Evolutionary conservation across 495 filamentous ascomycete genomes (phyloP), one percentile per base, ranked within the genome.

Genomic region (Trichoderma virens): DNA sequence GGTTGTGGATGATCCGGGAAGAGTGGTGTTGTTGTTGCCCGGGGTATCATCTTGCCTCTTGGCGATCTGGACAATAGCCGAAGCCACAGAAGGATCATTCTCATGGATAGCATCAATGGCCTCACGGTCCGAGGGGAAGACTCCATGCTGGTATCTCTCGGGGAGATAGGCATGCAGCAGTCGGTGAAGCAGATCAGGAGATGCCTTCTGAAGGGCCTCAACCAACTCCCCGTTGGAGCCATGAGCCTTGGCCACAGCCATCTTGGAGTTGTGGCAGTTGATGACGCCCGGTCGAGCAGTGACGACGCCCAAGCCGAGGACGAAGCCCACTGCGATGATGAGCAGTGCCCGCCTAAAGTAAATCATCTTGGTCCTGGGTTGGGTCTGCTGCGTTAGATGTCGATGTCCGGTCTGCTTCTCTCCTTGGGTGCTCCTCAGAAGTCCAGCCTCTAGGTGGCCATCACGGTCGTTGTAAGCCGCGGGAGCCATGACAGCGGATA

Each of bases 101-200:
- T 65, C 66, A 47, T 69, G 72, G 32, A 73, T 65, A 5, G 64
- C 75, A 67, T 77, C 72, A 25, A 74, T 67, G 6, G 73, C 70
- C 5, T 73, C 60, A 38, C 62, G 68, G 16, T 76, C 78, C 16
- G 78, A 74, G 32, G 69, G 60, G 61, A 69, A 75, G 4, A 76
- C 67, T 28, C 74, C 76, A 41, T 75, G 70, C 65, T 70, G 72
- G 61, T 75, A 77, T 39, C 69, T 67, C n/a, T 64, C 61, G 3
- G 77, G 74, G 45, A 77, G 72, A 62, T 73, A 72, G n/a, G 73
- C 69, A 62, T 76, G 74, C 3, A 79, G 72, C 32, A 79, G 70
- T 13, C 69, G 65, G 62, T 78, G 73, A 7, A 79, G 69, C 30
- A 56, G 3, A 31, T 54, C 62, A 34, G 47, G 62, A 56, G 51